Conservation (phyloP, 257 asterid genomes). For the Solanum peruvianum region DNA sequence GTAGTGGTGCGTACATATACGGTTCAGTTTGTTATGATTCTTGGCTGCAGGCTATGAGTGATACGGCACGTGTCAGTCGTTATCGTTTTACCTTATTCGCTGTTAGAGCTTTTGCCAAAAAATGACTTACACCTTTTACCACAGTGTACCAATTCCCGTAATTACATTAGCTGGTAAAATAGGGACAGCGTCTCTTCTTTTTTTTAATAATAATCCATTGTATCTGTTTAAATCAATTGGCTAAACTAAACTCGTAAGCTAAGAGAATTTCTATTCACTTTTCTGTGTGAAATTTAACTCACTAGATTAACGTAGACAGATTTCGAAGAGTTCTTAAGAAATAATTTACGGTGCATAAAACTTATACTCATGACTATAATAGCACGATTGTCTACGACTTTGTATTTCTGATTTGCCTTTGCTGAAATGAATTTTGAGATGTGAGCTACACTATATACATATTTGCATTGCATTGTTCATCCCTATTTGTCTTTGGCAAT, state of each 20-base stretch:
- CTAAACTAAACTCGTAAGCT: not conserved
- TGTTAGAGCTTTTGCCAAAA: not conserved
- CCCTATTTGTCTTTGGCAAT: not conserved
- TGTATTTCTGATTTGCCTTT: not conserved
- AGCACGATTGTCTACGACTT: not conserved
- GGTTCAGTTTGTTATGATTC: not conserved
- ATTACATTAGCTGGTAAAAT: not conserved
- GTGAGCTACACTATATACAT: not conserved
- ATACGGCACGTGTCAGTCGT: not conserved
- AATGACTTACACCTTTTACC: not conserved
- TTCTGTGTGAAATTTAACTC: not conserved
- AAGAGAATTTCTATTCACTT: not conserved
- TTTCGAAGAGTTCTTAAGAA: not conserved
- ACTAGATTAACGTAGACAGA: not conserved
- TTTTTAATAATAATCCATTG: not conserved
- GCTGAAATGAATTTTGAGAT: not conserved
- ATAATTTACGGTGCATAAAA: too few relatives aligned
- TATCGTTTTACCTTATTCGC: not conserved
- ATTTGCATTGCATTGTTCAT: not conserved
- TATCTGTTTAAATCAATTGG: not conserved
- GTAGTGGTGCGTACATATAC: not conserved
- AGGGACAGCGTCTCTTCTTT: not conserved
- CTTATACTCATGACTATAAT: not conserved
- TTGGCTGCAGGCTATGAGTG: not conserved
- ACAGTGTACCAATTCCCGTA: not conserved